phyloP scores from a whole-genome alignment of 257 asterid genomes.

The Petunia secreta region DNA sequence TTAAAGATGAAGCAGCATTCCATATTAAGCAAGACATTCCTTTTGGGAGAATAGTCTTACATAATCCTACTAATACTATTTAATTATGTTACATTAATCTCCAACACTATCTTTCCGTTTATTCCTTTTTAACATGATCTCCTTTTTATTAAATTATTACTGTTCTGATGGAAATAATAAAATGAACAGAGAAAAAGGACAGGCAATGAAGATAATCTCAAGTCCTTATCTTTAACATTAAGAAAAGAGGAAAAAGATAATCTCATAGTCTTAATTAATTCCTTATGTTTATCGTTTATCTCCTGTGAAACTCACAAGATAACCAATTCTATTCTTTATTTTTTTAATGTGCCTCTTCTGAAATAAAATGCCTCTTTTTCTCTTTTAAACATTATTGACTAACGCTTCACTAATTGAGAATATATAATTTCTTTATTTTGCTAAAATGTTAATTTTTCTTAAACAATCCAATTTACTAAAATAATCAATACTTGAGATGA shows the following conservation, averaged over 20 bases:
- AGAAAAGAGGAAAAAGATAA: not conserved
- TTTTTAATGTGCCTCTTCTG: too few relatives aligned
- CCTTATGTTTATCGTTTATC: too few relatives aligned
- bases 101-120: constrained; percentile 17
- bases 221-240: not conserved
- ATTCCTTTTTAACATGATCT: not conserved
- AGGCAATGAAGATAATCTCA: constrained; percentile 28
- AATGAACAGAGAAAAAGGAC: not conserved
- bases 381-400: too few relatives aligned
- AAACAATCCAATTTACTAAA: too few relatives aligned
- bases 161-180: not conserved
- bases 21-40: constrained; percentile 16
- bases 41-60: not conserved
- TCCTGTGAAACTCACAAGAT: not conserved
- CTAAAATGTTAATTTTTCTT: too few relatives aligned
- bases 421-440: too few relatives aligned
- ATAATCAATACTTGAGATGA: too few relatives aligned
- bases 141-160: not conserved
- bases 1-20: not conserved
- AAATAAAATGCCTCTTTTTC: not conserved
- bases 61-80: not conserved
- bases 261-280: not conserved
- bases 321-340: not conserved
- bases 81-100: constrained; percentile 13
- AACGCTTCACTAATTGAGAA: too few relatives aligned